Conservation (phyloP, 23 red algal species). For the Gracilaria vermiculophylla region DNA sequence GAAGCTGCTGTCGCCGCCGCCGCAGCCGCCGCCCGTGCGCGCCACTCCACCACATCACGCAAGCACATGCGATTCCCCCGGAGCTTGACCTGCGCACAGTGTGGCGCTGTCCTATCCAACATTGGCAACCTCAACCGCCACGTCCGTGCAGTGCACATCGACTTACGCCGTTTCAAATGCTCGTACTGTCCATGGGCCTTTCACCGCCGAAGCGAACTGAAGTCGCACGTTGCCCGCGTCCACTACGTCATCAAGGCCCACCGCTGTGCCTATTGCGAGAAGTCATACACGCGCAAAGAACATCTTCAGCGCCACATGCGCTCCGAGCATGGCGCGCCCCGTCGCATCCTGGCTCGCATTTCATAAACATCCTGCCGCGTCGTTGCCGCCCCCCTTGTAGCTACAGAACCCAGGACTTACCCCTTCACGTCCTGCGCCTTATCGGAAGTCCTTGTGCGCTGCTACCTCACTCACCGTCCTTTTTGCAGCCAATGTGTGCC, state of each 20-base stretch:
- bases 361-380: too few relatives aligned
- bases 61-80: too few relatives aligned
- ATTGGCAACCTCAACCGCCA: conserved; percentile 13
- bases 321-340: background rate
- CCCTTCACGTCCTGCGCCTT: too few relatives aligned
- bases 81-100: background rate
- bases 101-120: background rate
- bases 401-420: too few relatives aligned
- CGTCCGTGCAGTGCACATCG: background rate
- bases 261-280: background rate
- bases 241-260: background rate
- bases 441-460: too few relatives aligned
- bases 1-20: background rate
- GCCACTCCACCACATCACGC: background rate
- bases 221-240: background rate
- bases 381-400: too few relatives aligned
- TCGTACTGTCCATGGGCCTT: background rate
- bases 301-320: background rate
- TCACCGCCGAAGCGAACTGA: background rate
- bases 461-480: too few relatives aligned
- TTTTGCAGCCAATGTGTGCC: too few relatives aligned
- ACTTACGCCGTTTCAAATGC: background rate
- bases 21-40: background rate
- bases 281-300: background rate
- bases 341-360: background rate